phyloP scores from a whole-genome alignment of 2,329 filamentous ascomycete genomes.

The Aspergillus sp. region DNA sequence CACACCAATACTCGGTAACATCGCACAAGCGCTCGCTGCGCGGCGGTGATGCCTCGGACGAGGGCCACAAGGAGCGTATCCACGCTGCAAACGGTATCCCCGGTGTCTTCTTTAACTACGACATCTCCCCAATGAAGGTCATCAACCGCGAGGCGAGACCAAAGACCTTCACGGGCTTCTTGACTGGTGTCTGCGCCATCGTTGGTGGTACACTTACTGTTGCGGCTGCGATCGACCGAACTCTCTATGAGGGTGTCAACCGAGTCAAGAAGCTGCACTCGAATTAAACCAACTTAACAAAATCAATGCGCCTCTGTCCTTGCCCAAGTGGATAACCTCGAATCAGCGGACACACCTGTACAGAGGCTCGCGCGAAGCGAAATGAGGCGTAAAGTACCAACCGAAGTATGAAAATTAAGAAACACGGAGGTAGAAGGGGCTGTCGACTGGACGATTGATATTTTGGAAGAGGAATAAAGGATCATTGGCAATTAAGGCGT shows the following conservation, averaged over 20 bases:
- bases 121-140: slow-evolving; percentile 99
- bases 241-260: slow-evolving; percentile 83
- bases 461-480: neutral
- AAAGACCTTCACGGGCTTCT: slow-evolving; percentile 89
- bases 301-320: neutral
- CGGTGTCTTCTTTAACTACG: slow-evolving; percentile 98
- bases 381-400: neutral
- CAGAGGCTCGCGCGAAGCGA: neutral
- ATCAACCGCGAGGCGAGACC: slow-evolving; percentile 90
- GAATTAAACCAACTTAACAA: slow-evolving; percentile 44
- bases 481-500: neutral
- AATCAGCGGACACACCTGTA: slow-evolving; percentile 8
- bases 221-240: slow-evolving; percentile 88
- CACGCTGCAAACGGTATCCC: slow-evolving; percentile 92
- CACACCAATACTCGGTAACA: slow-evolving; percentile 97
- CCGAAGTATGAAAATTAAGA: neutral
- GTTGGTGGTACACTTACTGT: slow-evolving; percentile 95
- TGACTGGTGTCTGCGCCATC: slow-evolving; percentile 92
- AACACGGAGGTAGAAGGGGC: neutral
- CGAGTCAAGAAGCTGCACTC: slow-evolving; percentile 85
- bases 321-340: neutral
- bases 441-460: neutral
- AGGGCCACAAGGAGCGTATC: slow-evolving; percentile 88
- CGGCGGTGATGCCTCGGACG: slow-evolving; percentile 81
- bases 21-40: slow-evolving; percentile 88